Percentiles rank a stretch among this genome's conserved stretches.
These are phyloP conservation scores for Xerocomellus intermedius DNA, from an alignment of 768 basidiomycete species.

Conservation along the genomic window DNA sequence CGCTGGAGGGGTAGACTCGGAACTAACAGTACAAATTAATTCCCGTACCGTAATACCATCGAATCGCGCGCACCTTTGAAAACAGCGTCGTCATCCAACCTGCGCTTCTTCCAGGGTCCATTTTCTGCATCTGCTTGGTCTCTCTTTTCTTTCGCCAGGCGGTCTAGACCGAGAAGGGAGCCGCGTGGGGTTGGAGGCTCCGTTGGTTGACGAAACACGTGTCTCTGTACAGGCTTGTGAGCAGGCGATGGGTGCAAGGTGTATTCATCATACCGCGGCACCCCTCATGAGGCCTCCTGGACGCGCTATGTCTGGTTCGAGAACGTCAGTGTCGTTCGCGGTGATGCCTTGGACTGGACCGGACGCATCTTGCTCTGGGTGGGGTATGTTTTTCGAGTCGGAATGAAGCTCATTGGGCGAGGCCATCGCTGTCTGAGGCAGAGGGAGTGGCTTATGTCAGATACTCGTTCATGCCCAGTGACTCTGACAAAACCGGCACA, in stretches of 20 bases:
- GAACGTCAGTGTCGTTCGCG: constrained; percentile 76
- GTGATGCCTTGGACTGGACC: constrained; percentile 71
- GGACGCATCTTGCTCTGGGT: constrained; percentile 47
- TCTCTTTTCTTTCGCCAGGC: constrained; percentile 85
- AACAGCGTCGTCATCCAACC: constrained; percentile 58
- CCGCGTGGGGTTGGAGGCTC: constrained; percentile 76
- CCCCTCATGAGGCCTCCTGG: constrained; percentile 74
- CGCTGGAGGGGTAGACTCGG: constrained; percentile 68
- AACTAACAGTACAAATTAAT: constrained; percentile 45
- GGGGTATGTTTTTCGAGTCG: too few species aligned
- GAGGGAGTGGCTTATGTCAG: too few species aligned
- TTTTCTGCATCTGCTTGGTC: constrained; percentile 48
- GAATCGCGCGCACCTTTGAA: constrained; percentile 76
- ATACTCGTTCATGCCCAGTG: too few species aligned
- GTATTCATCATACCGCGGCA: constrained; percentile 50
- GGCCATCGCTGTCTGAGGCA: constrained; percentile 26
- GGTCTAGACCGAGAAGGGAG: constrained; percentile 85
- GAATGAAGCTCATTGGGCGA: too few species aligned
- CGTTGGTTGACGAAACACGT: constrained; percentile 76
- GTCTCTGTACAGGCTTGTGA: constrained; percentile 47
- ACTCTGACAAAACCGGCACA: too few species aligned
- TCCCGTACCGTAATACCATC: too few species aligned
- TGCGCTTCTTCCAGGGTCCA: constrained; percentile 61
- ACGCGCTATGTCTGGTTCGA: constrained; percentile 75
- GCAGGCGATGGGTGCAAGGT: not conserved